phyloP scores from a whole-genome alignment of 768 basidiomycete genomes.

The Kwoniella bestiolae region DNA sequence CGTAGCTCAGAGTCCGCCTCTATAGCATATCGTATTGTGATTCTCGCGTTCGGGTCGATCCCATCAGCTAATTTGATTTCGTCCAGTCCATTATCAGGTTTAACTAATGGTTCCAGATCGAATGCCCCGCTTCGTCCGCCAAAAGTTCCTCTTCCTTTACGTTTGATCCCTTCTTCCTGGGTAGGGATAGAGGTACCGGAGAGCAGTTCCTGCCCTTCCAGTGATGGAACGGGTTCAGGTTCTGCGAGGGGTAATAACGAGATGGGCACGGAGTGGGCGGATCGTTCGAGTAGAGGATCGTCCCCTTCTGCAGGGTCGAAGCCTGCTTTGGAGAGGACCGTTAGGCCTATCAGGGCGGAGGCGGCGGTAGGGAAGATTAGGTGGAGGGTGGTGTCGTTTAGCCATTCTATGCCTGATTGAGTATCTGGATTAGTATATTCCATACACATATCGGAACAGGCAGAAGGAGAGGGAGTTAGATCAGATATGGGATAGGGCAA shows the following conservation, averaged over 20 bases:
- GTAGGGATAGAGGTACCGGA: neutral
- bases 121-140: slow-evolving; percentile 9
- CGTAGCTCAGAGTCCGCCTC: slow-evolving; percentile 43
- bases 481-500: neutral
- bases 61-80: slow-evolving; percentile 39
- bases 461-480: neutral
- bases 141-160: slow-evolving; percentile 44
- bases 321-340: slow-evolving; percentile 50
- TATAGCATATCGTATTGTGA: slow-evolving; percentile 49
- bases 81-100: slow-evolving; percentile 1
- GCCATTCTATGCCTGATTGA: slow-evolving; percentile 58
- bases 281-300: slow-evolving; percentile 51
- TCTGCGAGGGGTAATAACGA: slow-evolving; percentile 39
- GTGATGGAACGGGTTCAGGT: slow-evolving; percentile 25
- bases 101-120: slow-evolving; percentile 13
- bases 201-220: slow-evolving; percentile 39
- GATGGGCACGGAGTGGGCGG: slow-evolving; percentile 52
- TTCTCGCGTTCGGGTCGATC: slow-evolving; percentile 45
- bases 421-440: too few relatives aligned
- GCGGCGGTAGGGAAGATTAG: slow-evolving; percentile 48
- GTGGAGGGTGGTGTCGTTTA: slow-evolving; percentile 51
- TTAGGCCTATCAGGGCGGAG: slow-evolving; percentile 44
- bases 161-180: slow-evolving; percentile 11
- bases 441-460: too few relatives aligned
- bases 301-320: slow-evolving; percentile 55